These are phyloP conservation scores for Chlorella sorokiniana DNA, from an alignment of 139 green algal species.

Conservation along the genomic window DNA sequence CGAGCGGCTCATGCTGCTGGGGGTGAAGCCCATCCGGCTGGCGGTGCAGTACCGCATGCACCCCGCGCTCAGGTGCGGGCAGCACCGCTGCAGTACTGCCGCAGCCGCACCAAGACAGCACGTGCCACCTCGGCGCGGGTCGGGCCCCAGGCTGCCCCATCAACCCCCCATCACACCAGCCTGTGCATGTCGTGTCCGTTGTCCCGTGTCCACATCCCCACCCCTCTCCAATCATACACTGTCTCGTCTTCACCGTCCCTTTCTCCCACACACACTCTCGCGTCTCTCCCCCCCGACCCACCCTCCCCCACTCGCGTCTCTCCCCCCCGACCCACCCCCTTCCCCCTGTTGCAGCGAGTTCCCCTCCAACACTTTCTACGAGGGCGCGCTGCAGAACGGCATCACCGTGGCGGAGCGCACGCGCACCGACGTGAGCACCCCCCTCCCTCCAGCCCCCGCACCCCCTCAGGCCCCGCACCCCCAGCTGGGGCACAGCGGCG, in stretches of 20 bases:
- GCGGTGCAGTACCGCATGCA: constrained; percentile 98
- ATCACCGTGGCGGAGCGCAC: constrained; percentile 66
- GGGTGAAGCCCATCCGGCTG: constrained; percentile 91
- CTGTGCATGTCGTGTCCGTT: too few species aligned
- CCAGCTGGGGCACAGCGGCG: too few species aligned
- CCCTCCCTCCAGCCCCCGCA: neutral
- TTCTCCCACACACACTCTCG: neutral
- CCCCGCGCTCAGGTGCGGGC: constrained; percentile 75
- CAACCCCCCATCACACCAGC: too few species aligned
- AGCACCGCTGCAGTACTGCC: neutral
- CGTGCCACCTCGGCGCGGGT: too few species aligned
- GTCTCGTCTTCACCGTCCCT: too few species aligned
- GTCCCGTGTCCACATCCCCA: too few species aligned
- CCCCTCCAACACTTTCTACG: constrained; percentile 97
- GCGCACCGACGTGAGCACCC: constrained; percentile 29
- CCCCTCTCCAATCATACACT: too few species aligned
- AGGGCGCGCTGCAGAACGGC: constrained; percentile 94
- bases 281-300: too few species aligned
- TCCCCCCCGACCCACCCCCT: neutral
- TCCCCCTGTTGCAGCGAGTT: constrained; percentile 69
- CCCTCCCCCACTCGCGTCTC: neutral
- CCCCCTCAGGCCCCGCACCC: too few species aligned
- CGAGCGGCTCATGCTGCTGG: constrained; percentile 93
- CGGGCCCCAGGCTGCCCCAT: too few species aligned
- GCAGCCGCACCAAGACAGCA: too few species aligned